Percentiles rank a stretch among this genome's conserved stretches.
Conservation (phyloP, 2,329 filamentous ascomycete species). For the Alternaria novae-zelandiae region DNA sequence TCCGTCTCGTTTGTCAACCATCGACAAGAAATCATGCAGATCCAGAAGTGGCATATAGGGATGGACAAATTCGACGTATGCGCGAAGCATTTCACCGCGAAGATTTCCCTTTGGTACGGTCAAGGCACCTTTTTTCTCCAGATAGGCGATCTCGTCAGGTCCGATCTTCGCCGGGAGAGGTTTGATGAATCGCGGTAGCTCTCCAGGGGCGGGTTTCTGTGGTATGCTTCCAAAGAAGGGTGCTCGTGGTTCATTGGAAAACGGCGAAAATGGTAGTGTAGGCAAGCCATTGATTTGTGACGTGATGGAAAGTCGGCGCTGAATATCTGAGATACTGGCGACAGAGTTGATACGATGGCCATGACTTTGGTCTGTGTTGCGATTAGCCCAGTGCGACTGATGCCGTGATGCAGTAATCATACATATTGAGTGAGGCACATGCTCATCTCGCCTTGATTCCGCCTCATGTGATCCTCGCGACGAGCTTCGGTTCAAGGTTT, state of each 20-base stretch:
- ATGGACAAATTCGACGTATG: conserved; percentile 88
- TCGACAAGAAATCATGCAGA: conserved; percentile 64
- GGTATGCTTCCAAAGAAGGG: conserved; percentile 57
- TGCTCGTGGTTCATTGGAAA: conserved; percentile 33
- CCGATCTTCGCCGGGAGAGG: conserved; percentile 78
- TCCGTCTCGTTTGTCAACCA: conserved; percentile 71
- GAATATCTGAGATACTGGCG: conserved; percentile 51
- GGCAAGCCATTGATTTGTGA: conserved; percentile 44
- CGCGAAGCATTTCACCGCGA: conserved; percentile 80
- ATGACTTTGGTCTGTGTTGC: conserved; percentile 56
- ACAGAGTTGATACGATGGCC: conserved; percentile 48
- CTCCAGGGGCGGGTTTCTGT: conserved; percentile 52
- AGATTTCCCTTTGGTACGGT: conserved; percentile 73
- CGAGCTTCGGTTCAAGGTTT: conserved; percentile 36
- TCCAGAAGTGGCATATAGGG: conserved; percentile 91
- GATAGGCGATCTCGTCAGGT: conserved; percentile 81
- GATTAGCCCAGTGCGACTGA: conserved; percentile 22
- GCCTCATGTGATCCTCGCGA: conserved; percentile 52
- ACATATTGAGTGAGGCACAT: conserved; percentile 71
- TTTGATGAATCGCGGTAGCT: conserved; percentile 74
- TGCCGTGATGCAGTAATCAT: conserved; percentile 43
- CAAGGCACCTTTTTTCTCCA: conserved; percentile 83
- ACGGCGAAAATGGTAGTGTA: conserved; percentile 46
- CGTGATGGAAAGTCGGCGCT: conserved; percentile 53
- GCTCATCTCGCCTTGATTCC: conserved; percentile 59